These are phyloP conservation scores for Ceriops decandra DNA, from an alignment of 345 rosid genomes.

Conservation along the genomic window DNA sequence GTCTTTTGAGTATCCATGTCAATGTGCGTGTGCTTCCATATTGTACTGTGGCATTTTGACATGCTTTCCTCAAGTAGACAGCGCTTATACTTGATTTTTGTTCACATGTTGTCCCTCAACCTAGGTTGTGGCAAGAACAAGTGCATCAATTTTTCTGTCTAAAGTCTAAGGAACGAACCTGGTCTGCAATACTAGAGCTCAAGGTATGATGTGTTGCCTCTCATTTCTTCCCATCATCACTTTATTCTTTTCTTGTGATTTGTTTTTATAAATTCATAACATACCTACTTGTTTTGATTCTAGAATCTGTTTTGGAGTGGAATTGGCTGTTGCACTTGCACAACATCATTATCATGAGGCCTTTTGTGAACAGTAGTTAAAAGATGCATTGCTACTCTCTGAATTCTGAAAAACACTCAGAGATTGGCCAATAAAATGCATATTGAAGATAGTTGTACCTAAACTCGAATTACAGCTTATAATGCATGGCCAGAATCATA, in stretches of 20 bases:
- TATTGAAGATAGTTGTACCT: too few relatives aligned
- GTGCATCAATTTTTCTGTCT: conserved; percentile 39
- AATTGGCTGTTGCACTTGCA: background rate
- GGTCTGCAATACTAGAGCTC: conserved; percentile 46
- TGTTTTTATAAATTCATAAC: background rate
- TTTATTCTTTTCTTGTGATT: background rate
- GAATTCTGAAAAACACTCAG: too few relatives aligned
- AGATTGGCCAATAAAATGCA: too few relatives aligned
- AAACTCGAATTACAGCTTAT: too few relatives aligned
- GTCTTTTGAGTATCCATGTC: too few relatives aligned
- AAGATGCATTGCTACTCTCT: too few relatives aligned
- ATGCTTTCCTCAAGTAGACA: conserved; percentile 6
- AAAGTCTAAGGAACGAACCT: conserved; percentile 35
- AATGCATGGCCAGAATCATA: too few relatives aligned
- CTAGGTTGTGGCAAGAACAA: conserved; percentile 61
- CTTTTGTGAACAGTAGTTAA: background rate
- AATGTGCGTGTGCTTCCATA: background rate
- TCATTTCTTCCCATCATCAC: background rate
- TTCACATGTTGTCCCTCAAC: conserved; percentile 10
- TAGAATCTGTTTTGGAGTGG: background rate
- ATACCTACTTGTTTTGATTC: too few relatives aligned
- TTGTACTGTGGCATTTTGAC: background rate
- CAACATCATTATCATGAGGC: background rate
- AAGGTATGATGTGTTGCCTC: conserved; percentile 37
- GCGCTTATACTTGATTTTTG: conserved; percentile 12